Evolutionary conservation across 768 basidiomycete genomes (phyloP).

Genomic region (Obba rivulosa): DNA sequence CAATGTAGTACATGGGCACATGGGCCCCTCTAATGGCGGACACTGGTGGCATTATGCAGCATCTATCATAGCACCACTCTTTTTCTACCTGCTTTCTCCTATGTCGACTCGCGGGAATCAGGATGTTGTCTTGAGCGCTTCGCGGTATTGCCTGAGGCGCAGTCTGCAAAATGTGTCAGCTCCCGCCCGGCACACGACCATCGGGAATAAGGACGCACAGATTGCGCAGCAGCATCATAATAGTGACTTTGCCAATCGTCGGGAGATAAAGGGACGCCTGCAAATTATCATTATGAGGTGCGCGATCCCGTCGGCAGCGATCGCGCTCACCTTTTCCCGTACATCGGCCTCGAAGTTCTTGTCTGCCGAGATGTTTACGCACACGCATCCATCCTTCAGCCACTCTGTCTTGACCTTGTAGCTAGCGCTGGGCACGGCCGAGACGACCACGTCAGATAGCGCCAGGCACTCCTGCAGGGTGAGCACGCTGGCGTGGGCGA

Average conservation of each 20-base stretch:
- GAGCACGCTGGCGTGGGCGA: slow-evolving; percentile 63
- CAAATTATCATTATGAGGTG: neutral
- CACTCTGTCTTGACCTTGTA: slow-evolving; percentile 89
- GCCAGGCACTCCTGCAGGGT: slow-evolving; percentile 77
- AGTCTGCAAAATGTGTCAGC: slow-evolving; percentile 31
- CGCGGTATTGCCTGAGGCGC: slow-evolving; percentile 51
- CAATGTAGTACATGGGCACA: neutral
- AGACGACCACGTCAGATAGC: slow-evolving; percentile 88
- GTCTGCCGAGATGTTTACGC: slow-evolving; percentile 88
- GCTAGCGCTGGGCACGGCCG: slow-evolving; percentile 77
- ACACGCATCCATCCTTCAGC: slow-evolving; percentile 92
- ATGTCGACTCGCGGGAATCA: neutral
- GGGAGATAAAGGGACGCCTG: slow-evolving; percentile 94
- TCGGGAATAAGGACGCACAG: slow-evolving; percentile 47
- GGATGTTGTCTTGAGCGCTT: neutral
- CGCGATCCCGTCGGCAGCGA: neutral
- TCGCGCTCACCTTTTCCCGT: slow-evolving; percentile 69
- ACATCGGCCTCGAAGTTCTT: slow-evolving; percentile 97
- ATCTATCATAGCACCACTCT: neutral
- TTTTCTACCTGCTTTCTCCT: neutral
- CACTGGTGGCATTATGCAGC: neutral
- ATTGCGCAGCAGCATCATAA: slow-evolving; percentile 95
- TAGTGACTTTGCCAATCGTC: slow-evolving; percentile 96
- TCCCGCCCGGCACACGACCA: neutral
- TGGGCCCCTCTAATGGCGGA: neutral